These are phyloP conservation scores for Fimicolochytrium jonesii DNA, from an alignment of 192 early-diverging fungal genomes.

Conservation along the genomic window DNA sequence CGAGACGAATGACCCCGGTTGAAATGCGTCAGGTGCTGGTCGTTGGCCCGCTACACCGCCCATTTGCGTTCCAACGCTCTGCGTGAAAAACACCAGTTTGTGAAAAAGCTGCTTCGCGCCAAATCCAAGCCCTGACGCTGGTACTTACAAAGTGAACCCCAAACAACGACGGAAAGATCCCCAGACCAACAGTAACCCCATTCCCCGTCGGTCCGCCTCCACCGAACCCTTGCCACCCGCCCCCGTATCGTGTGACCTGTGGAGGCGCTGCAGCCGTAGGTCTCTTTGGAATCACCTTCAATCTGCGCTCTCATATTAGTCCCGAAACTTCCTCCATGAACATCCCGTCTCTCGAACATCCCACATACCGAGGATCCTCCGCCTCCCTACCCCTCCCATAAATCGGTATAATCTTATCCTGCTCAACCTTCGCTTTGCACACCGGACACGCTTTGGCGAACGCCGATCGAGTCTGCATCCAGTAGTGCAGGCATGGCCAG, in stretches of 20 bases:
- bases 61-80: no score
- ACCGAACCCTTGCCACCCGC: constrained; percentile 20
- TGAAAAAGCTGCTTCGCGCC: no score
- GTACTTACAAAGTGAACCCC: constrained; percentile 44
- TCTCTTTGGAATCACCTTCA: constrained; percentile 26
- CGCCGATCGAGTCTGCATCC: constrained; percentile 23
- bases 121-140: no score
- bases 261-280: constrained; percentile 31
- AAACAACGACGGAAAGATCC: constrained; percentile 68
- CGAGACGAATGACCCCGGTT: no score
- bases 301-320: not conserved
- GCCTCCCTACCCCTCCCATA: constrained; percentile 32
- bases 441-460: constrained; percentile 40
- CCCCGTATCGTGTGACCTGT: not conserved
- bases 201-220: constrained; percentile 37
- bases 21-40: no score
- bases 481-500: constrained; percentile 34
- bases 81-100: no score
- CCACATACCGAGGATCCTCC: constrained; percentile 28
- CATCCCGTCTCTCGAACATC: not conserved
- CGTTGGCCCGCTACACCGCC: no score
- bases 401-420: constrained; percentile 41
- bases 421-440: constrained; percentile 42
- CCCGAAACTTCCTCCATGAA: not conserved
- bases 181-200: constrained; percentile 58